These are phyloP conservation scores for Neurospora sp. DNA, from an alignment of 495 filamentous ascomycete genomes.

Conservation along the genomic window DNA sequence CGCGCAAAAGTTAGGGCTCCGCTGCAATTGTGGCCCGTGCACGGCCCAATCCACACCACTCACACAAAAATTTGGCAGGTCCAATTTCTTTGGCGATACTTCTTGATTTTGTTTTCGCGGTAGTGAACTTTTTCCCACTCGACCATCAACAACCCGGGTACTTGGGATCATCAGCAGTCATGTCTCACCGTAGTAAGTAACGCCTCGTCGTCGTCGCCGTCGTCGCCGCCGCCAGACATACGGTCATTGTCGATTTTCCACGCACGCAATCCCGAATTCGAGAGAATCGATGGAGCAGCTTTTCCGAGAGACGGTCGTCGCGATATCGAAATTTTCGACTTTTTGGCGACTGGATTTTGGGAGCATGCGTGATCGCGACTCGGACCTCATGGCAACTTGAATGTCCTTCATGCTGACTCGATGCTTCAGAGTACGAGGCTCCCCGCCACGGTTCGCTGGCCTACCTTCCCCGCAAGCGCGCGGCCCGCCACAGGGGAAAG, in stretches of 20 bases:
- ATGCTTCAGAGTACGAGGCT: slow-evolving; percentile 74
- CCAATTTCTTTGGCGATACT: slow-evolving; percentile 12
- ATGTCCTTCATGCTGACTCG: slow-evolving; percentile 10
- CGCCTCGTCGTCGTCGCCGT: background rate
- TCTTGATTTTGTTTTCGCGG: slow-evolving; percentile 12
- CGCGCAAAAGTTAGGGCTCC: slow-evolving; percentile 20
- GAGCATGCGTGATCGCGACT: background rate
- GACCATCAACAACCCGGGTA: slow-evolving; percentile 10
- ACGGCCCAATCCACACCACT: slow-evolving; percentile 7
- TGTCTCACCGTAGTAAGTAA: slow-evolving; percentile 30
- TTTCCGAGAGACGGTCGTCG: background rate
- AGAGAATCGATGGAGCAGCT: background rate
- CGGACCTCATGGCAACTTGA: background rate
- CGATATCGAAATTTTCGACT: background rate
- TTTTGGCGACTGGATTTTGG: background rate
- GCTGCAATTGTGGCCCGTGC: slow-evolving; percentile 17
- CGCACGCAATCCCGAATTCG: background rate
- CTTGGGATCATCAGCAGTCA: slow-evolving; percentile 21
- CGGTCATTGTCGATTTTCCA: background rate
- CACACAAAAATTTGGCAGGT: slow-evolving; percentile 20
- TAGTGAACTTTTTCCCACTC: slow-evolving; percentile 17
- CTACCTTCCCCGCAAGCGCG: slow-evolving; percentile 94
- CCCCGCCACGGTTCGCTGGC: slow-evolving; percentile 98
- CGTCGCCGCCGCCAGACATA: background rate
- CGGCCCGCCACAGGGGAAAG: slow-evolving; percentile 91